Evolutionary conservation across 179 eudicot genomes (phyloP).

Genomic region (Carnegiea gigantea): DNA sequence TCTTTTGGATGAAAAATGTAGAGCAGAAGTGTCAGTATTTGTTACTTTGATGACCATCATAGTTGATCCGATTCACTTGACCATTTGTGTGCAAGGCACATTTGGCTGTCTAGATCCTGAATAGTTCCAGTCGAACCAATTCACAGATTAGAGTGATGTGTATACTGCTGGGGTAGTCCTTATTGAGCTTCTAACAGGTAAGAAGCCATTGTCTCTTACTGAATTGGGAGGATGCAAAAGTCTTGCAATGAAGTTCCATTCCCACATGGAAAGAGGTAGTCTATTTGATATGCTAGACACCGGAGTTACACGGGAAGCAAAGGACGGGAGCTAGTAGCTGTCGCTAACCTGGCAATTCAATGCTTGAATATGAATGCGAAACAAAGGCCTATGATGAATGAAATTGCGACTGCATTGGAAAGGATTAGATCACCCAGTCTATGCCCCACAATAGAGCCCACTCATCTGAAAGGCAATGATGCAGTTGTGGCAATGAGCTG

Average conservation of each 20-base stretch:
- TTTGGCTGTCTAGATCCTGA: too few species aligned
- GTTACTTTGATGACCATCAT: background rate
- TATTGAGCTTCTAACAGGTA: background rate
- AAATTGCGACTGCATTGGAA: background rate
- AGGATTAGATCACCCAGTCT: background rate
- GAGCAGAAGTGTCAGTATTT: slow-evolving; percentile 17
- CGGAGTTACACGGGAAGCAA: background rate
- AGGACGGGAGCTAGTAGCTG: background rate
- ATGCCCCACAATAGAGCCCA: background rate
- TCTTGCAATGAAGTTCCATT: background rate
- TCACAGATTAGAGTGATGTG: too few species aligned
- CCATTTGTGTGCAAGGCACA: background rate
- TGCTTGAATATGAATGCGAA: background rate
- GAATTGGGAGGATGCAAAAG: background rate
- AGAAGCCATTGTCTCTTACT: background rate
- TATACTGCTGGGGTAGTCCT: too few species aligned
- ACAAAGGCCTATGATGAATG: background rate
- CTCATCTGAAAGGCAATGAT: background rate
- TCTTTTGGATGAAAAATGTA: background rate
- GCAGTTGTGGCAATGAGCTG: background rate
- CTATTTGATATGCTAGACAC: background rate
- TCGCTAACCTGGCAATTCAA: background rate
- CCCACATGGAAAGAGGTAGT: background rate
- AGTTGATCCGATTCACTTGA: slow-evolving; percentile 21
- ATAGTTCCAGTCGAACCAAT: too few species aligned